Percentiles rank a stretch among this genome's conserved stretches.
These are phyloP conservation scores for Phellopilus nigrolimitatus DNA, from an alignment of 1,284 basidiomycete genomes.

Conservation along the genomic window DNA sequence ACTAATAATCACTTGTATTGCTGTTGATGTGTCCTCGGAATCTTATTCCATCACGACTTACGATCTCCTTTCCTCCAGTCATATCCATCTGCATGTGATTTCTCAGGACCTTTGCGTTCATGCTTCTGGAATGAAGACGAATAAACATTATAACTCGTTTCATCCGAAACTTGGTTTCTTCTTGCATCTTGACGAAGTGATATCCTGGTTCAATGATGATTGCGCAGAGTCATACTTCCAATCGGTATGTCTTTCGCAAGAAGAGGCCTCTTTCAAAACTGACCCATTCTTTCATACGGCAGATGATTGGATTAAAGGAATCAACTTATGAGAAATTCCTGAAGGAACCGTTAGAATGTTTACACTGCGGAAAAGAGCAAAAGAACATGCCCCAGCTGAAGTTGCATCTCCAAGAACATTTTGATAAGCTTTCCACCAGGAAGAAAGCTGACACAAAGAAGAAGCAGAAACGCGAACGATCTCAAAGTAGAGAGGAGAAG, in stretches of 20 bases:
- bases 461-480: not conserved
- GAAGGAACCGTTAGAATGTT: conserved; percentile 65
- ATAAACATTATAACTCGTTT: conserved; percentile 96
- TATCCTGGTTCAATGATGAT: conserved; percentile 62
- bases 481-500: not conserved
- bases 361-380: conserved; percentile 55
- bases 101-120: conserved; percentile 80
- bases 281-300: conserved; percentile 3
- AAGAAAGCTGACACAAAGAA: not conserved
- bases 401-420: conserved; percentile 63
- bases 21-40: not conserved
- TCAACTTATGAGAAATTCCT: conserved; percentile 61
- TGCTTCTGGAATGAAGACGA: conserved; percentile 75
- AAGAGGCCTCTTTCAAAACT: not conserved
- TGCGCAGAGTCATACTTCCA: conserved; percentile 47
- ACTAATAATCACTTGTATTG: conserved; percentile 1
- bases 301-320: conserved; percentile 52
- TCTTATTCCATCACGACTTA: not conserved
- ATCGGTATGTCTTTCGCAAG: conserved; percentile 36
- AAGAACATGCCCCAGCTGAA: conserved; percentile 79
- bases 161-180: conserved; percentile 87
- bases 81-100: conserved; percentile 84
- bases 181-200: conserved; percentile 69
- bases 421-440: conserved; percentile 18
- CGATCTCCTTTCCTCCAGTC: conserved; percentile 42